Base-by-base conservation (phyloP, 768 basidiomycete genomes). In the Lactarius vividus region DNA sequence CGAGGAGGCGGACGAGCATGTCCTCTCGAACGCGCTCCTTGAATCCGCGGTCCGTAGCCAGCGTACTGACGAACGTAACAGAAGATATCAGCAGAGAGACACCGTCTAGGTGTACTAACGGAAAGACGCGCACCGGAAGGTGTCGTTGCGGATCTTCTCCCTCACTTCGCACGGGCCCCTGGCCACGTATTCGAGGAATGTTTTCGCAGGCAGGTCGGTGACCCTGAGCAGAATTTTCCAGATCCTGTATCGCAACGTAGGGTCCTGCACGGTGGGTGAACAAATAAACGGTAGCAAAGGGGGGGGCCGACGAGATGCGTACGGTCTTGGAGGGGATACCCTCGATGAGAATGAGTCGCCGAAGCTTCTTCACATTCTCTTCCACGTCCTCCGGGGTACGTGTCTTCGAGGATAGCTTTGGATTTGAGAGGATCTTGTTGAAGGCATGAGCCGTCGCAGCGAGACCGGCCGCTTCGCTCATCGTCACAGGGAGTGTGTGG, bases 11-110 rank as follows among this genome's bases (percentile, higher is more conserved):
- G 67, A 98, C 91, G 28, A 98, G 85, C 93, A 96, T 96, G 71
- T 96, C 95, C 77, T 98, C 96, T 35, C 91, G 88, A 16, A 99
- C 97, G 63, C 92, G 89, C 73, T 96, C 93, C 76, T 96, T 97
- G 80, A 99, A 98, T n/a, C 92, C 93, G 71, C 89, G 87, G 76
- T 99, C 97, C 1, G 96, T 99, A 2, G 96, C 96, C 28, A 99
- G 78, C 18, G 97, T 99, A 64, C 92, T 91, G 69, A 35, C 37
- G 3, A 44, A 54, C 4, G 46, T 35, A 2, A 40, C 29, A 46
- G 23, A n/a, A 60, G 63, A 37, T 29, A 26, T 23, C n/a, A 20
- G 20, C 31, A 39, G 37, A 66, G 55, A 57, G 4, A 3, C 35
- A 37, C 35, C 35, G 35, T 37, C 11, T 20, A 40, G 29, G 11